Evolutionary conservation across 179 eudicot genomes (phyloP).

Genomic region (Corrigiola litoralis): DNA sequence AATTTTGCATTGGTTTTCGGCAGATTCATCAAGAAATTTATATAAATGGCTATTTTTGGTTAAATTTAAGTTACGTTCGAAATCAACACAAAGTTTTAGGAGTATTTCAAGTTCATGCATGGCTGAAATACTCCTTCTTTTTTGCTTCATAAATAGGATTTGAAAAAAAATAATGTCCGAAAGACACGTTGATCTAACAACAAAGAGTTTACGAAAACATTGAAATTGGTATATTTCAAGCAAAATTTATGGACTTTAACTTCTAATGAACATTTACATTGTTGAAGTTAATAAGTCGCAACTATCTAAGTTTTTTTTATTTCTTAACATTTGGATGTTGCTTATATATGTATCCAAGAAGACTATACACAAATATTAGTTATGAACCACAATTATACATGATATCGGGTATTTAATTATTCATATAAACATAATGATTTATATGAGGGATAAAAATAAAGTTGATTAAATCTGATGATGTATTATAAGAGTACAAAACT

Average conservation of each 20-base stretch:
- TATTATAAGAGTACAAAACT: too few relatives aligned
- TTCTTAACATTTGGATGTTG: too few relatives aligned
- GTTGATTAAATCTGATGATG: too few relatives aligned
- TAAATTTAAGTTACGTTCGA: neutral
- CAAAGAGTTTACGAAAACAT: neutral
- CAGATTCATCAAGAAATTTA: neutral
- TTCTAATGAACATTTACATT: too few relatives aligned
- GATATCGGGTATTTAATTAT: too few relatives aligned
- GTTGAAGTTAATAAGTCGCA: too few relatives aligned
- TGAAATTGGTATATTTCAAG: neutral
- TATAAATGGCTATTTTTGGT: conserved; percentile 7
- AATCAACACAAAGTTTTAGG: neutral
- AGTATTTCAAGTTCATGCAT: neutral
- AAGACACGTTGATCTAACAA: neutral
- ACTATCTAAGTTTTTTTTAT: too few relatives aligned
- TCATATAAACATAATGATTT: too few relatives aligned
- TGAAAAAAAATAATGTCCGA: neutral
- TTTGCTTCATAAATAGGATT: conserved; percentile 3
- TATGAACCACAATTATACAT: too few relatives aligned
- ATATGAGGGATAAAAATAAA: too few relatives aligned
- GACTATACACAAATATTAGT: too few relatives aligned
- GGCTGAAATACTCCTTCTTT: conserved; percentile 1
- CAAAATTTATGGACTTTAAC: neutral
- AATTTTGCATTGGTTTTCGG: neutral
- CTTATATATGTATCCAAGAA: too few relatives aligned